Percentiles rank a stretch among this genome's conserved stretches.
phyloP scores from a whole-genome alignment of 805 yeast species.

The Komagataella ulmi region DNA sequence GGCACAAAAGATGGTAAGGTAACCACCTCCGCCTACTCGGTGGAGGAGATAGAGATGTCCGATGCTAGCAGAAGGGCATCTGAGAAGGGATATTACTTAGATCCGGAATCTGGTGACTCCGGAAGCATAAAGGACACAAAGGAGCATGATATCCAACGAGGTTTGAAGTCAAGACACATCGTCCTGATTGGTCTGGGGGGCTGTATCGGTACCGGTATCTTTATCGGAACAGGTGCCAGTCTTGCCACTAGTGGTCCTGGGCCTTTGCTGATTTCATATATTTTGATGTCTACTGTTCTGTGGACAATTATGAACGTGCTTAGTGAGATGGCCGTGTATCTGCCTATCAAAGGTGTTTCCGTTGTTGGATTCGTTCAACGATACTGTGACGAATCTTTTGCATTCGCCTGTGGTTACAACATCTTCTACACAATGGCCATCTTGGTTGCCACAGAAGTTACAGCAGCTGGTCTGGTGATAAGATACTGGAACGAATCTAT shows the following conservation, averaged over 20 bases:
- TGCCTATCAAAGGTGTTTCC: constrained; percentile 39
- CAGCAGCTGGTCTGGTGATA: constrained; percentile 48
- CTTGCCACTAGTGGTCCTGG: constrained; percentile 19
- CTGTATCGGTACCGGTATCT: constrained; percentile 53
- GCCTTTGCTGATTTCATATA: constrained; percentile 39
- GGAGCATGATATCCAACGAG: constrained; percentile 18
- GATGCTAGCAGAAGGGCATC: background rate
- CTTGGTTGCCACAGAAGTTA: constrained; percentile 34
- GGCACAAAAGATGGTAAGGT: background rate
- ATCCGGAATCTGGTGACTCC: background rate
- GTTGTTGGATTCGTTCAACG: constrained; percentile 13
- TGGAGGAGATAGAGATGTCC: background rate
- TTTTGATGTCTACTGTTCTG: constrained; percentile 49
- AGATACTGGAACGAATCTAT: constrained; percentile 38
- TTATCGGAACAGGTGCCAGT: constrained; percentile 36
- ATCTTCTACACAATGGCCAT: constrained; percentile 19
- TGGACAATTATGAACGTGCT: constrained; percentile 51
- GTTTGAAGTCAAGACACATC: constrained; percentile 33
- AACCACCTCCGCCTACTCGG: background rate
- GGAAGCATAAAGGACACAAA: constrained; percentile 1
- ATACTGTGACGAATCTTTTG: constrained; percentile 14
- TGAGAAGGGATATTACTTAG: background rate
- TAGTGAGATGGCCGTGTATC: constrained; percentile 53
- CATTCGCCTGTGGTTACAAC: constrained; percentile 22
- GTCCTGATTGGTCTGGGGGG: constrained; percentile 65